A percentile compares a stretch with the other conserved stretches of the same genome.
Conservation (phyloP, 2,329 filamentous ascomycete species). For the Elsinoe batatas region DNA sequence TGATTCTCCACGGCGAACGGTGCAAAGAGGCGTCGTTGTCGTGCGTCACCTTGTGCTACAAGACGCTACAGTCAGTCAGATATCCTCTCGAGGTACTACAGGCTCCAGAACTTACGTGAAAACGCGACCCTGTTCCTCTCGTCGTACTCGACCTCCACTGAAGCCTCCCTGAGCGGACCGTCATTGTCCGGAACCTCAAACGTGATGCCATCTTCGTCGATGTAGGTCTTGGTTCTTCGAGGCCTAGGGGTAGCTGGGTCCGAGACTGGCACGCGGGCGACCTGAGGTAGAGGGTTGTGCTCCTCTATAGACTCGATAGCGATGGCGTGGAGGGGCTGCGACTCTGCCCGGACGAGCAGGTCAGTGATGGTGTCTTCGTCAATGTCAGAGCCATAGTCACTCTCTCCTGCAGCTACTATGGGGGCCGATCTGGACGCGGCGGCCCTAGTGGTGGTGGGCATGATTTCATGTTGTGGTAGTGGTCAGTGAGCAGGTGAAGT, state of each 20-base stretch:
- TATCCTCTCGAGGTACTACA: not conserved
- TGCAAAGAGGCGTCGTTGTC: not conserved
- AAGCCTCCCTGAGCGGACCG: slow-evolving; percentile 18
- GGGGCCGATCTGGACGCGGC: not conserved
- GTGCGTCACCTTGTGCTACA: slow-evolving; percentile 21
- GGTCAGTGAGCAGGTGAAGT: slow-evolving; percentile 4
- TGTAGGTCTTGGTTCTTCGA: not conserved
- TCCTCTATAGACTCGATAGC: slow-evolving; percentile 21
- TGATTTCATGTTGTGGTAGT: slow-evolving; percentile 7
- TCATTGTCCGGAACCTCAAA: slow-evolving; percentile 16
- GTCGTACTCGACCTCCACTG: slow-evolving; percentile 36
- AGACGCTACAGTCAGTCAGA: slow-evolving; percentile 32
- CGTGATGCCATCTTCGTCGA: slow-evolving; percentile 15
- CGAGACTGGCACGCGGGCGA: not conserved
- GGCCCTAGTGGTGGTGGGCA: slow-evolving; percentile 15
- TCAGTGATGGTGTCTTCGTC: slow-evolving; percentile 46
- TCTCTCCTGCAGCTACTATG: slow-evolving; percentile 25
- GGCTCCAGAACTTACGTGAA: slow-evolving; percentile 20
- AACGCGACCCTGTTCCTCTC: slow-evolving; percentile 27
- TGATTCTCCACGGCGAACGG: not conserved
- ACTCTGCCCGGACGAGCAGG: slow-evolving; percentile 39
- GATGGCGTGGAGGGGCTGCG: slow-evolving; percentile 24
- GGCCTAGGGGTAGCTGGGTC: not conserved
- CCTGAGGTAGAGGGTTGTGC: slow-evolving; percentile 14
- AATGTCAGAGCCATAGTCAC: slow-evolving; percentile 56